Conservation (phyloP, 2,329 filamentous ascomycete species). For the Ceratocystis colombiana region DNA sequence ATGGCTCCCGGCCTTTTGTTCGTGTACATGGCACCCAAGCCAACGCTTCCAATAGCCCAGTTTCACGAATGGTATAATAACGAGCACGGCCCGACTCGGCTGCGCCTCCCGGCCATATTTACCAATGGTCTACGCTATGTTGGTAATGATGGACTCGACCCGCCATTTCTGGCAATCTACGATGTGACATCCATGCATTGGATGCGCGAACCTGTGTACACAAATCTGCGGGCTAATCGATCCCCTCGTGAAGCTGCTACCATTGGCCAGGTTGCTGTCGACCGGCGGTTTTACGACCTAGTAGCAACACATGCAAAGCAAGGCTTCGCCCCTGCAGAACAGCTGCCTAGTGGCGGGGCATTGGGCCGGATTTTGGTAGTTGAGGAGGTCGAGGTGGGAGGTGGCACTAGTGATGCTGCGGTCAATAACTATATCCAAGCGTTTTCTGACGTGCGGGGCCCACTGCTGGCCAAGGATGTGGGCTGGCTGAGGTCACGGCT, state of each 20-base stretch:
- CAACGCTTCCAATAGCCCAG: constrained; percentile 52
- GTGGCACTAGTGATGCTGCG: constrained; percentile 38
- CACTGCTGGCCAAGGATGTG: constrained; percentile 33
- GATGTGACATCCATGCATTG: constrained; percentile 66
- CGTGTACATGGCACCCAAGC: constrained; percentile 74
- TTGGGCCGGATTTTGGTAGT: constrained; percentile 52
- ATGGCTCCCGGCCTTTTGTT: constrained; percentile 59
- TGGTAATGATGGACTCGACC: constrained; percentile 43
- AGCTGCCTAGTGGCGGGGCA: constrained; percentile 48
- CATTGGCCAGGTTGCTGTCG: constrained; percentile 52
- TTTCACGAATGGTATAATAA: constrained; percentile 95
- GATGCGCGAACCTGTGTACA: constrained; percentile 61
- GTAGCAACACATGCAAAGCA: constrained; percentile 46
- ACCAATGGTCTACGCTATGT: constrained; percentile 69
- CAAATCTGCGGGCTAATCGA: constrained; percentile 49
- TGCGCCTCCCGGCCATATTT: constrained; percentile 64
- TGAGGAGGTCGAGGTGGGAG: constrained; percentile 39
- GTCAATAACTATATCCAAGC: constrained; percentile 60
- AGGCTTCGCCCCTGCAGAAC: constrained; percentile 51
- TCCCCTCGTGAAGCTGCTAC: constrained; percentile 45
- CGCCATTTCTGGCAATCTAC: constrained; percentile 70
- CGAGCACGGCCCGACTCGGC: constrained; percentile 73
- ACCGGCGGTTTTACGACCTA: constrained; percentile 60
- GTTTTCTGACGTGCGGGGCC: constrained; percentile 31
- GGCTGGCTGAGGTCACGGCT: constrained; percentile 68